phyloP scores from a whole-genome alignment of 2,329 filamentous ascomycete species.

The Fusarium napiforme region DNA sequence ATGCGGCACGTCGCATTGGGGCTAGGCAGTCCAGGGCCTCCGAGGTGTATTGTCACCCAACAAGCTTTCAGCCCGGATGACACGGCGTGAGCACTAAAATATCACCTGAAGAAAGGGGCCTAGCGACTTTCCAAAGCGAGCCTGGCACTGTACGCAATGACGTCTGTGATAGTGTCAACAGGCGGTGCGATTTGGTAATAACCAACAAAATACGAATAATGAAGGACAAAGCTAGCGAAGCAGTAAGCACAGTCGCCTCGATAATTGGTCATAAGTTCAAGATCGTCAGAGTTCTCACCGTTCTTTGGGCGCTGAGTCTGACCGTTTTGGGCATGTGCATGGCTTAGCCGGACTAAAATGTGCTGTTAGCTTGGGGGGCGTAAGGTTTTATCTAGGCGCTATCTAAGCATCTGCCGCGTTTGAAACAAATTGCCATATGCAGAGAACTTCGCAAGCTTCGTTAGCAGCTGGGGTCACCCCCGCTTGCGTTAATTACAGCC shows the following conservation, averaged over 20 bases:
- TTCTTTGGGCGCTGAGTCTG: background rate
- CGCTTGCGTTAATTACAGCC: background rate
- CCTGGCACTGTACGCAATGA: background rate
- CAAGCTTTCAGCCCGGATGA: slow-evolving; percentile 13
- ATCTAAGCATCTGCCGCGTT: slow-evolving; percentile 6
- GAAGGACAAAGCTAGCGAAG: background rate
- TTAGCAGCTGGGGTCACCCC: background rate
- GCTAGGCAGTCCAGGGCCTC: background rate
- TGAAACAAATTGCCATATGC: background rate
- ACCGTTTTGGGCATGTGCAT: background rate
- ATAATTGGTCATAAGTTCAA: background rate
- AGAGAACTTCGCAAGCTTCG: background rate
- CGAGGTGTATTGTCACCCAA: background rate
- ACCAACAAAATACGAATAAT: background rate
- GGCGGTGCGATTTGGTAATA: background rate
- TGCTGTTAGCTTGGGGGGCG: background rate
- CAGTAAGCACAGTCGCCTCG: background rate
- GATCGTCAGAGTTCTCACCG: background rate
- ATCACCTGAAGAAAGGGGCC: background rate
- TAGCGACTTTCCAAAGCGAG: background rate
- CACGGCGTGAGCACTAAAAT: slow-evolving; percentile 23
- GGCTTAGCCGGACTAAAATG: background rate
- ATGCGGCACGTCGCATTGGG: background rate
- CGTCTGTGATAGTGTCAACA: background rate
- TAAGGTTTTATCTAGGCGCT: slow-evolving; percentile 13